A percentile compares a stretch with the other conserved stretches of the same genome.
These are phyloP conservation scores for Colletotrichum liaoningense DNA, from an alignment of 2,329 filamentous ascomycete genomes.

Conservation along the genomic window DNA sequence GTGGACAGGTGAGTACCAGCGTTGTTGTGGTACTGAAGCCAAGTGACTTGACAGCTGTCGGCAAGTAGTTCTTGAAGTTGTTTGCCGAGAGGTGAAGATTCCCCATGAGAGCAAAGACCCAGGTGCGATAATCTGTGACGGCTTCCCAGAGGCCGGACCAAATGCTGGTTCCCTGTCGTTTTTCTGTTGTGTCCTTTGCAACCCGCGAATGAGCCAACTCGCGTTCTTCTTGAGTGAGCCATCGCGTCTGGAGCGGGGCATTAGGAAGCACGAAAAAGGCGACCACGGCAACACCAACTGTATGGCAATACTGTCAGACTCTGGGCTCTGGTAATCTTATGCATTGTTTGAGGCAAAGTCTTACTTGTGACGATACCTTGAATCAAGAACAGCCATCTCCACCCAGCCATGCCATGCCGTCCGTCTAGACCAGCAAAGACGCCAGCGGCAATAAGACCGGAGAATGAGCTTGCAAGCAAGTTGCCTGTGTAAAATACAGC, in stretches of 20 bases:
- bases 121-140: conserved; percentile 40
- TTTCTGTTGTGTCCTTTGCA: conserved; percentile 41
- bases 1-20: conserved; percentile 60
- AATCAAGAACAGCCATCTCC: conserved; percentile 41
- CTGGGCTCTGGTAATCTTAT: no score
- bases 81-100: conserved; percentile 51
- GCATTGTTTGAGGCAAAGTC: no score
- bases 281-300: conserved; percentile 34
- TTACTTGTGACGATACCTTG: no score
- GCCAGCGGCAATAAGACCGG: conserved; percentile 55
- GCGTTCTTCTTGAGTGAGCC: conserved; percentile 49
- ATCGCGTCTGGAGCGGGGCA: conserved; percentile 46
- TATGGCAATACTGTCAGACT: no score
- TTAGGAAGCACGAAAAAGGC: conserved; percentile 40
- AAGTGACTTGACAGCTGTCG: conserved; percentile 76
- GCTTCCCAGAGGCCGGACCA: conserved; percentile 46
- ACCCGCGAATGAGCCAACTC: conserved; percentile 55
- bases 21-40: conserved; percentile 52
- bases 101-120: conserved; percentile 42
- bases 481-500: conserved; percentile 57
- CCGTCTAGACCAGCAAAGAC: conserved; percentile 48
- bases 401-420: conserved; percentile 40
- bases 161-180: conserved; percentile 49
- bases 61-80: conserved; percentile 81
- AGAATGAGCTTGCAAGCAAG: conserved; percentile 50